Evolutionary conservation across 1,284 basidiomycete genomes (phyloP), one percentile per base, ranked within the genome.

Genomic region (Cutaneotrichosporon sp.): DNA sequence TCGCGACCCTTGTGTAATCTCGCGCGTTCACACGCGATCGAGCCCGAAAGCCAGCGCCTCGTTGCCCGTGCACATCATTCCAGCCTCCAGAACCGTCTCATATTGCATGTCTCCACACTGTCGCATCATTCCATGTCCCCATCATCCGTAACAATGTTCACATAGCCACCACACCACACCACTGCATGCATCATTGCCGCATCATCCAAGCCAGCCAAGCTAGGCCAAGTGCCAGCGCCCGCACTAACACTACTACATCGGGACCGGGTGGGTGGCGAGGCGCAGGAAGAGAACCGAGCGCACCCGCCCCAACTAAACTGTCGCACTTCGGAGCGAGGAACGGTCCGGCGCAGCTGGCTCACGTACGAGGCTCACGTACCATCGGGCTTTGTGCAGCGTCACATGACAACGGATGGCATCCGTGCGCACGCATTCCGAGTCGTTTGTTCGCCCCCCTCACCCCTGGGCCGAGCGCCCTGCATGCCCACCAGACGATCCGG

Each of bases 11-110:
- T 50, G 27, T 50, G 27, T 31, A n/a, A n/a, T 29, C 27, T 50
- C 25, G 27, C 45, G 45, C 24, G 22, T 47, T 16, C 10, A 47
- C 25, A 3, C 20, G 11, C 45, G 45, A 47, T 47, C 45, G 45
- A 27, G 49, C 49, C 27, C 51, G 34, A 53, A 53, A 53, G 34
- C 33, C 47, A 27, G 47, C 31, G 50, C 50, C 33, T 52, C 24
- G 31, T 33, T 34, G 51, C 34, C 33, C 10, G 51, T 53, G 42
- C 54, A 54, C 38, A 25, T 20, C 24, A 27, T 20, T 31, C 47
- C 25, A 25, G 47, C 22, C 47, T 50, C 47, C 18, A 29, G 24
- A 46, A 46, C 54, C 14, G 9, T 54, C 43, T 22, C 36, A 20
- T 42, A 56, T 47, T 53, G 51, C 27, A 14, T 49, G 45, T 46